A percentile compares a stretch with the other conserved stretches of the same genome.
phyloP scores from a whole-genome alignment of 1,284 basidiomycete genomes.

The Microbotryum silenes-acaulis region DNA sequence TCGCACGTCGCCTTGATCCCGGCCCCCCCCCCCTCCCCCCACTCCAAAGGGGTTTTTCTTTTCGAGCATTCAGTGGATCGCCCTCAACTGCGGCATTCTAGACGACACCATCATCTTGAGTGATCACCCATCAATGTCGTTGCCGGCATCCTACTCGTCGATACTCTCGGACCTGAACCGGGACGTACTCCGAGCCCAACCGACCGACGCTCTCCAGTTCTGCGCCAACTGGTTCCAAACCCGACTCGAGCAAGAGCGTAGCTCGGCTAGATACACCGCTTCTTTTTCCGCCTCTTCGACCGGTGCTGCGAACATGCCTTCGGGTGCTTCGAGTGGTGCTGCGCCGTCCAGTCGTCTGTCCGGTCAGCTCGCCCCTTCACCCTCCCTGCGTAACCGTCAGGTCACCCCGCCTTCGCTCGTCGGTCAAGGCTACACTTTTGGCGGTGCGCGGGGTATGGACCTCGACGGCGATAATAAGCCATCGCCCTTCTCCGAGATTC shows the following conservation, averaged over 20 bases:
- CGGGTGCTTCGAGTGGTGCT: not conserved
- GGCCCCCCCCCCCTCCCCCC: too few relatives aligned
- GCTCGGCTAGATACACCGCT: conserved; percentile 12
- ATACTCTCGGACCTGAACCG: conserved; percentile 77
- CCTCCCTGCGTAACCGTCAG: conserved; percentile 44
- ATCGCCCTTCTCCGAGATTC: conserved; percentile 44
- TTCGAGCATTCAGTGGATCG: too few relatives aligned
- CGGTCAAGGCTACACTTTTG: conserved; percentile 33
- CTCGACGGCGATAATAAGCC: conserved; percentile 19
- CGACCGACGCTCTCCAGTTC: conserved; percentile 83
- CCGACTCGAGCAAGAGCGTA: conserved; percentile 71
- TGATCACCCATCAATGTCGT: conserved; percentile 16
- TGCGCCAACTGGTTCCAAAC: conserved; percentile 92
- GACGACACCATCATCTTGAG: not conserved
- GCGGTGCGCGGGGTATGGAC: conserved; percentile 10
- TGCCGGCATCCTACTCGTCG: conserved; percentile 31
- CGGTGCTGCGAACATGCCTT: conserved; percentile 2
- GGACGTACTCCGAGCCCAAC: conserved; percentile 74
- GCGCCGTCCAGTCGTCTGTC: conserved; percentile 40
- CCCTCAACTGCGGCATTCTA: too few relatives aligned
- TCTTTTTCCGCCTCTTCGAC: conserved; percentile 5
- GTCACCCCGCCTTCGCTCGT: conserved; percentile 43
- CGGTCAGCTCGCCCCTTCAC: conserved; percentile 46
- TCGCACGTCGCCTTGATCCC: too few relatives aligned
- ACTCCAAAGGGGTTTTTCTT: too few relatives aligned